These are phyloP conservation scores for Zygotorulaspora danielsina DNA, from an alignment of 805 yeast species.

Conservation along the genomic window DNA sequence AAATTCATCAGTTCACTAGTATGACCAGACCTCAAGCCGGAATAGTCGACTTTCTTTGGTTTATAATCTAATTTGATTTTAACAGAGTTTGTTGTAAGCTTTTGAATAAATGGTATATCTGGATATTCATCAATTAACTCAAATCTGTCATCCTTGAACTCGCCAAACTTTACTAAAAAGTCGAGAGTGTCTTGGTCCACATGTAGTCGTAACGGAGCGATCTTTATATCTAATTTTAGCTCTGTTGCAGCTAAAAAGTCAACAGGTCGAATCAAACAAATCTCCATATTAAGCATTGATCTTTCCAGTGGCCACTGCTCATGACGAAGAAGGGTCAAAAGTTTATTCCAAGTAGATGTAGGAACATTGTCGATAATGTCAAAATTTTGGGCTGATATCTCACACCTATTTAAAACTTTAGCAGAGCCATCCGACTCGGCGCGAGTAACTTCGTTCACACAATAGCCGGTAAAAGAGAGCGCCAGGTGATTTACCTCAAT, in stretches of 20 bases:
- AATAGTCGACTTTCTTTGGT: conserved; percentile 83
- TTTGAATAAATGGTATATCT: conserved; percentile 64
- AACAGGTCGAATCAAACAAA: conserved; percentile 64
- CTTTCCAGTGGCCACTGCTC: conserved; percentile 61
- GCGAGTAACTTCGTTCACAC: conserved; percentile 45
- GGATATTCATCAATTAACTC: conserved; percentile 54
- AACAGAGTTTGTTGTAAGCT: conserved; percentile 56
- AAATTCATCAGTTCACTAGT: conserved; percentile 80
- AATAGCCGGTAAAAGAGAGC: conserved; percentile 42
- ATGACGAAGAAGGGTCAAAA: conserved; percentile 63
- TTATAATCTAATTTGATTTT: conserved; percentile 78
- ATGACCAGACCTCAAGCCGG: conserved; percentile 81
- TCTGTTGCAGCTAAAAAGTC: conserved; percentile 65
- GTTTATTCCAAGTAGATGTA: conserved; percentile 87
- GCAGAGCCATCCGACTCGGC: conserved; percentile 34
- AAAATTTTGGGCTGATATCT: conserved; percentile 48
- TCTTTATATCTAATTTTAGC: conserved; percentile 44
- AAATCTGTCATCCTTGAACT: conserved; percentile 70
- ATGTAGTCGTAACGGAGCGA: conserved; percentile 75
- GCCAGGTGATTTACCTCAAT: conserved; percentile 54
- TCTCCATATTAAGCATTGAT: conserved; percentile 51
- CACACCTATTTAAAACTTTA: conserved; percentile 48
- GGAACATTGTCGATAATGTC: conserved; percentile 73
- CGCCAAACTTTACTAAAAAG: conserved; percentile 72
- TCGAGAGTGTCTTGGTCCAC: conserved; percentile 93